Evolutionary conservation across 2,329 filamentous ascomycete species (phyloP), one percentile per base, ranked within the genome.

Genomic region (Cercospora canescens): DNA sequence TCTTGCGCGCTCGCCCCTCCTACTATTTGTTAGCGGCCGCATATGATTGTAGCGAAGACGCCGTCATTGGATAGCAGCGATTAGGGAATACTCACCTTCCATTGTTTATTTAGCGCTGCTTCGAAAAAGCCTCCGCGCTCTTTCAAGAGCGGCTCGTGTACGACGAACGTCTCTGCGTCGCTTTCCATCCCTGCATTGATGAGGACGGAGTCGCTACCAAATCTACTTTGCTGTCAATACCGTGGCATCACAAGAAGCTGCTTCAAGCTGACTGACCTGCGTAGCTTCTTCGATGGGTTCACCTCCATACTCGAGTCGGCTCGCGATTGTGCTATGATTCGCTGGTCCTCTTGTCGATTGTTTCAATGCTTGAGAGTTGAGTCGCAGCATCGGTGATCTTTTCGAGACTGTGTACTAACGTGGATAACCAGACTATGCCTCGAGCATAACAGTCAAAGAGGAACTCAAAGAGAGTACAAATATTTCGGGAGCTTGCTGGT

Each of bases 51-150:
- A 45, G 8, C 21, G 41, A 11, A 18, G 8, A 24, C 8, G 9
- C 3, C 18, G 41, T 4, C 18, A 11, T 4, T 18, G 4, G 24
- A 11, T 18, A 21, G 21, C 9, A 11, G 18, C 41, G 18, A 24
- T 24, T n/a, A 24, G 41, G 24, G 6, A 3, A 6, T 11, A 54
- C 26, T 32, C 12, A 6, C 28, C 52, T 55, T 60, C 63, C 63
- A 62, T 32, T 58, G 48, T 28, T 41, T 45, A n/a, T 62, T 26
- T 18, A 66, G 30, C 4, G 59, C 45, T 8, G 63, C 58, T 7
- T 39, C 26, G 45, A 62, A 62, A 26, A 62, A 65, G 21, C 48
- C 48, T 3, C 28, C 60, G 6, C 55, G 59, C 30, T 56, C 63
- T 8, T 24, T 18, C 18, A 65, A 21, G 4, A 61, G 34, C 16